Evolutionary conservation across 352 stramenopile species (phyloP).

Genomic region (Sclerospora graminicola): DNA sequence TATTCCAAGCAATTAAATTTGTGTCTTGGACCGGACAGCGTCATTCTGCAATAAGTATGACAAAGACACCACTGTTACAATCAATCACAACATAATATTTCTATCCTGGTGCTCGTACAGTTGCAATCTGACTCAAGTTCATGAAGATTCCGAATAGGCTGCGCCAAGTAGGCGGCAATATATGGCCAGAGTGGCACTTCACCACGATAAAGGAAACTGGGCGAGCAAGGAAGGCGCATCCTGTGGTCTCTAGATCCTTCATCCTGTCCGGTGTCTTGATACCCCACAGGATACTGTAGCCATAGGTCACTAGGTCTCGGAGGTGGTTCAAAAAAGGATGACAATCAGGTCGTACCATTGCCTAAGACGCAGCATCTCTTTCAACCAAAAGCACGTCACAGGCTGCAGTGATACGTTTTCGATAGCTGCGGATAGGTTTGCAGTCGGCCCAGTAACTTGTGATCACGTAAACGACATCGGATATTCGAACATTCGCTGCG

Average conservation of each 20-base stretch:
- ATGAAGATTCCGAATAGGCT: constrained; percentile 25
- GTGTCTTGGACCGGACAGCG: constrained; percentile 13
- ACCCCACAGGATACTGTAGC: constrained; percentile 35
- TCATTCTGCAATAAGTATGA: constrained; percentile 20
- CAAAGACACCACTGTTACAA: background rate
- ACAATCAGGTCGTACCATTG: constrained; percentile 24
- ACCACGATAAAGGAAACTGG: constrained; percentile 14
- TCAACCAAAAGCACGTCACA: constrained; percentile 53
- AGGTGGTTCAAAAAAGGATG: constrained; percentile 38
- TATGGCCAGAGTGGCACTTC: constrained; percentile 69
- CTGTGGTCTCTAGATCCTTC: constrained; percentile 2
- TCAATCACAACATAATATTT: background rate
- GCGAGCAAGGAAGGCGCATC: constrained; percentile 38
- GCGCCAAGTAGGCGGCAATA: constrained; percentile 29
- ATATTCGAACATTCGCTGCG: background rate
- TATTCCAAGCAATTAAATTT: constrained; percentile 31
- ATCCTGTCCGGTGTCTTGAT: constrained; percentile 9
- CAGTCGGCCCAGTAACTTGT: constrained; percentile 45
- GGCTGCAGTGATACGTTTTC: background rate
- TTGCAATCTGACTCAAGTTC: constrained; percentile 33
- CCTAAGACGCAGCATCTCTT: constrained; percentile 27
- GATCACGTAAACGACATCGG: constrained; percentile 28
- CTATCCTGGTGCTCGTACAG: constrained; percentile 20
- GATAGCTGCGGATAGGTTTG: background rate
- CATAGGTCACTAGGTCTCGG: constrained; percentile 2